Conservation (phyloP, 768 basidiomycete genomes). For the Podaxis sp. region DNA sequence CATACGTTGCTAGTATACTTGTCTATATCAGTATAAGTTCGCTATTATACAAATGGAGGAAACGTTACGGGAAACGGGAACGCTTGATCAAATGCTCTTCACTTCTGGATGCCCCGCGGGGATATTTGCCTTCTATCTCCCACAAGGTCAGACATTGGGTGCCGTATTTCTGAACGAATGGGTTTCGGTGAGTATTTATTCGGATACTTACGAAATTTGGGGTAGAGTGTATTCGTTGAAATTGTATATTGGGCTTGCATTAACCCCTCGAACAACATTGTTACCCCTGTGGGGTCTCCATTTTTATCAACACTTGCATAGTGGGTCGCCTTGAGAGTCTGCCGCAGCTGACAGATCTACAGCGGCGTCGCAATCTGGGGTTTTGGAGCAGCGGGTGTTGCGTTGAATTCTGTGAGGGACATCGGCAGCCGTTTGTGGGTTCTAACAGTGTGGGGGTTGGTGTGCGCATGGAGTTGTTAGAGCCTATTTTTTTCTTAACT, state of each 20-base stretch:
- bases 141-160: conserved; percentile 12
- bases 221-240: conserved; percentile 7
- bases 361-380: conserved; percentile 3
- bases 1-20: conserved; percentile 13
- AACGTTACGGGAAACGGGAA: conserved; percentile 1
- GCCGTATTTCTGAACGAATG: conserved; percentile 15
- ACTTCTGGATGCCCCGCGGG: conserved; percentile 16
- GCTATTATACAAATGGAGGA: conserved; percentile 13
- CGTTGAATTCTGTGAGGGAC: conserved; percentile 5
- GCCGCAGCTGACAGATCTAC: not conserved
- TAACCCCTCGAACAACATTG: conserved; percentile 2
- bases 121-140: conserved; percentile 16
- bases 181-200: conserved; percentile 4
- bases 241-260: conserved; percentile 9
- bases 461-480: not conserved
- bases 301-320: not conserved
- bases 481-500: not conserved
- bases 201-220: not conserved
- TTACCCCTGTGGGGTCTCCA: conserved; percentile 1
- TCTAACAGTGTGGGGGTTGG: not conserved
- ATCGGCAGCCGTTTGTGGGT: not conserved
- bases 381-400: not conserved
- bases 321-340: not conserved
- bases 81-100: conserved; percentile 5
- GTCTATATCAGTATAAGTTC: conserved; percentile 13